Percentiles rank a stretch among this genome's conserved stretches.
phyloP scores from a whole-genome alignment of 2,329 filamentous ascomycete genomes.

The Stachybotrys chartarum region DNA sequence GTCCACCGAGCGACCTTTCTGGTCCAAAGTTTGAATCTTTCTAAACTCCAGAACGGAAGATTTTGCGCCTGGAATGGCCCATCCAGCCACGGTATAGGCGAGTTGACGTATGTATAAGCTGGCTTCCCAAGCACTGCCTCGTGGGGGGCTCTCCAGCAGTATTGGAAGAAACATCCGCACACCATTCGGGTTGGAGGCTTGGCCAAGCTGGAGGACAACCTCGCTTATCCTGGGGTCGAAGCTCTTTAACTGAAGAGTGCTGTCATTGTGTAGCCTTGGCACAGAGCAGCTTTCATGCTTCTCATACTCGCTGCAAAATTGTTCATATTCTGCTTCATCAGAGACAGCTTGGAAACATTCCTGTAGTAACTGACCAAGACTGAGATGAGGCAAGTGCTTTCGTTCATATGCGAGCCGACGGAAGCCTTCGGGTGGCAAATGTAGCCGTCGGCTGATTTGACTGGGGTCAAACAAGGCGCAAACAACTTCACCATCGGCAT shows the following conservation, averaged over 20 bases:
- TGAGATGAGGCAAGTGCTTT: conserved; percentile 16
- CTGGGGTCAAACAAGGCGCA: conserved; percentile 22
- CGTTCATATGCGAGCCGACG: conserved; percentile 29
- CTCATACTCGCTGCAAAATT: conserved; percentile 25
- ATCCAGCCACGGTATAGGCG: conserved; percentile 43
- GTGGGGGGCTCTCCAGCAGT: conserved; percentile 48
- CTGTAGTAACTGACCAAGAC: conserved; percentile 20
- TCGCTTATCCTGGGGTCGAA: conserved; percentile 34
- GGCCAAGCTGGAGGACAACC: conserved; percentile 23
- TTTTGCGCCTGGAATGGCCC: conserved; percentile 6
- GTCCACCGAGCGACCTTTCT: conserved; percentile 18
- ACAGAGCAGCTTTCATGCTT: conserved; percentile 11
- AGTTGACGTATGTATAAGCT: conserved; percentile 42
- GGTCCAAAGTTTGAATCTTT: conserved; percentile 20
- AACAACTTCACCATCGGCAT: conserved; percentile 13
- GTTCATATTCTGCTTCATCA: conserved; percentile 14
- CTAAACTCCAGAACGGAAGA: conserved; percentile 27
- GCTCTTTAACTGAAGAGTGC: conserved; percentile 7
- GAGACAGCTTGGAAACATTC: conserved; percentile 14
- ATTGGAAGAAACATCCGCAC: conserved; percentile 57
- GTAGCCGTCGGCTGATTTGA: conserved; percentile 34
- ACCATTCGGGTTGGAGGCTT: conserved; percentile 7
- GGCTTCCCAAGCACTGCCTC: conserved; percentile 50
- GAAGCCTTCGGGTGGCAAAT: conserved; percentile 22
- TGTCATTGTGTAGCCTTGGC: conserved; percentile 7